These are phyloP conservation scores for Xylaria sp. DNA, from an alignment of 2,329 filamentous ascomycete species.

Conservation along the genomic window DNA sequence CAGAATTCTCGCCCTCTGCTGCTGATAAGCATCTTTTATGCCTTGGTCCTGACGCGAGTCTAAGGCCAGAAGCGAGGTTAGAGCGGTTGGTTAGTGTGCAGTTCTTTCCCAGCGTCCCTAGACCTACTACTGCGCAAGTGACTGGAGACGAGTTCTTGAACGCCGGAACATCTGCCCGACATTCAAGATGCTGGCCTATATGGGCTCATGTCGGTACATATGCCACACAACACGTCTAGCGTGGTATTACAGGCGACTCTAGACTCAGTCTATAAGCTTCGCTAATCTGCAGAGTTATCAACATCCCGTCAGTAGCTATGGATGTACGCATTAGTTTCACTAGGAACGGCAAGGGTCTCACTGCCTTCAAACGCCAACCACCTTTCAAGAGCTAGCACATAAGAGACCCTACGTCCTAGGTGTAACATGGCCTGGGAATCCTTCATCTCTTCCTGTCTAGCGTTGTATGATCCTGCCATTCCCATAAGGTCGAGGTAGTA, in stretches of 20 bases:
- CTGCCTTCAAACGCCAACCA: constrained; percentile 3
- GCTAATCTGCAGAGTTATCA: constrained; percentile 20
- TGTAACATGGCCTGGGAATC: not conserved
- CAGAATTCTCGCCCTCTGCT: constrained; percentile 3
- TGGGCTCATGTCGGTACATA: constrained; percentile 19
- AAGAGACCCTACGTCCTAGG: not conserved
- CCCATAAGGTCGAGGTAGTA: constrained; percentile 1
- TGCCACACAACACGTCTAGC: not conserved
- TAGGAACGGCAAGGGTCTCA: not conserved
- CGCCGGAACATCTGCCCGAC: constrained; percentile 19
- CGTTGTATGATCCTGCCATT: not conserved
- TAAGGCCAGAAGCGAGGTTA: not conserved
- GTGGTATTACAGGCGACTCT: constrained; percentile 10
- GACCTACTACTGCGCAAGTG: not conserved
- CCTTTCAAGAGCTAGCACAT: not conserved
- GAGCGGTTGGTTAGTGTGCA: not conserved
- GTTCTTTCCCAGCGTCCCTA: not conserved
- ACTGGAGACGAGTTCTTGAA: not conserved
- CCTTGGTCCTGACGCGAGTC: not conserved
- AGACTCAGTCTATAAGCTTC: constrained; percentile 12
- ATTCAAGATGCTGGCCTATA: constrained; percentile 13
- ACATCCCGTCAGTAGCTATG: not conserved
- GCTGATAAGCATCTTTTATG: not conserved
- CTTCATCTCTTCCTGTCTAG: not conserved
- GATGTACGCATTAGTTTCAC: constrained; percentile 9